These are phyloP conservation scores for Beauveria rudraprayagi DNA, from an alignment of 2,329 filamentous ascomycete genomes.

Conservation along the genomic window DNA sequence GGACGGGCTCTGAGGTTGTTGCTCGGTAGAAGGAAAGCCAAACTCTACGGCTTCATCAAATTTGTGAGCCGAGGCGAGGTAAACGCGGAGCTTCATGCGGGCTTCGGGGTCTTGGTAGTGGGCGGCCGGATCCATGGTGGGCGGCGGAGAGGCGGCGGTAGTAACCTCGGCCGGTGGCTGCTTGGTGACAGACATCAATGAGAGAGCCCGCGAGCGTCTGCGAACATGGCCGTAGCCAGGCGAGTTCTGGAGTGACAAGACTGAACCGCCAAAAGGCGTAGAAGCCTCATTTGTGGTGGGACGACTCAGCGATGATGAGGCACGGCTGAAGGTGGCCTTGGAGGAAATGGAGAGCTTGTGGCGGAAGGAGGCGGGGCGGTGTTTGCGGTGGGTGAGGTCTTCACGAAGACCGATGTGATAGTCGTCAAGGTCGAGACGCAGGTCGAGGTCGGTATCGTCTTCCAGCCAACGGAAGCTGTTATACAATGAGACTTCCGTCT, in stretches of 20 bases:
- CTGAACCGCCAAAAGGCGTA: constrained; percentile 15
- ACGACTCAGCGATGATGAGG: constrained; percentile 41
- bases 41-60: constrained; percentile 97
- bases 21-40: constrained; percentile 67
- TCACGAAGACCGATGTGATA: constrained; percentile 58
- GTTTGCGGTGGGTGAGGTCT: constrained; percentile 35
- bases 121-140: constrained; percentile 59
- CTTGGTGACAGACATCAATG: constrained; percentile 41
- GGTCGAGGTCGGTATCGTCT: constrained; percentile 61
- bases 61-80: constrained; percentile 82
- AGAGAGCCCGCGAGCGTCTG: constrained; percentile 48
- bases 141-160: constrained; percentile 18
- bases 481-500: constrained; percentile 46
- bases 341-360: constrained; percentile 62
- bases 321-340: constrained; percentile 54
- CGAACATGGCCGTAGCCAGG: constrained; percentile 31
- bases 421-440: constrained; percentile 59
- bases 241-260: constrained; percentile 14
- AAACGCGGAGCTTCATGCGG: constrained; percentile 74
- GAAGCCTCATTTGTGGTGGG: constrained; percentile 36
- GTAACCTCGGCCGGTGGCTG: constrained; percentile 23
- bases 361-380: constrained; percentile 54
- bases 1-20: constrained; percentile 17
- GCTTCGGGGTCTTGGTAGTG: constrained; percentile 90
- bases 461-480: constrained; percentile 69